Evolutionary conservation across 163 green algal species (phyloP), one percentile per base, ranked within the genome.

Genomic region (Prototheca stagnorum): DNA sequence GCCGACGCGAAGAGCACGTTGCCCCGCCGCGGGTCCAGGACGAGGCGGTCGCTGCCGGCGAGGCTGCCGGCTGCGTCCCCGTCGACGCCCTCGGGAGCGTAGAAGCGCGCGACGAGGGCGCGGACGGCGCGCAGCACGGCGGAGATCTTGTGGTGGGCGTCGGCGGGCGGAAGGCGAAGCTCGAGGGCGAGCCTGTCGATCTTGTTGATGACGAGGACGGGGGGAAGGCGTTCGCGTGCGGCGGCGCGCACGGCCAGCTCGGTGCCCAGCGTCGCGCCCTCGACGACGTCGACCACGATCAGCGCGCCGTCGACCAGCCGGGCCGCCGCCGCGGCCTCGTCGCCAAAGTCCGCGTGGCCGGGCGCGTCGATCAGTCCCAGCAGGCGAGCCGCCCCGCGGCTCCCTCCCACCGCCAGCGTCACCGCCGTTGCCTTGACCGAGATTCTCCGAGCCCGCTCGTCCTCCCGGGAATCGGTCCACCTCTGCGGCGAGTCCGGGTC

Each of bases 171-270:
- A 39, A 99, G 73, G 69, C 96, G 97, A 11, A 99, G 81, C 75
- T 99, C 91, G 11, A 76, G 85, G 47, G 97, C 93, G n/a, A 99
- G 73, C 1, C 91, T 67, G 68, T 99, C 90, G 25, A 98, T 76
- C 74, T 99, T 99, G 61, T 69, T 89, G 56, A 99, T 79, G 26
- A 95, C 49, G 35, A 98, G 63, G 33, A 59, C 73, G 53, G 97
- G 83, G 43, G 78, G 64, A 21, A 98, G 68, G 15, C 79, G 64
- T 61, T 98, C 82, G n/a, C 64, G 56, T 35, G 92, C 62, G 5
- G 87, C 88, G 47, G 90, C 75, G 59, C 74, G 73, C 37, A 96
- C 70, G 2, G 77, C 74, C 15, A 70, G 65, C 59, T 94, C 77
- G 11, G 88, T 94, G 7, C 79, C 80, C 27, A 82, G 48, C 68